phyloP scores from a whole-genome alignment of 2,329 filamentous ascomycete genomes.

The Didymellaceae sp. region DNA sequence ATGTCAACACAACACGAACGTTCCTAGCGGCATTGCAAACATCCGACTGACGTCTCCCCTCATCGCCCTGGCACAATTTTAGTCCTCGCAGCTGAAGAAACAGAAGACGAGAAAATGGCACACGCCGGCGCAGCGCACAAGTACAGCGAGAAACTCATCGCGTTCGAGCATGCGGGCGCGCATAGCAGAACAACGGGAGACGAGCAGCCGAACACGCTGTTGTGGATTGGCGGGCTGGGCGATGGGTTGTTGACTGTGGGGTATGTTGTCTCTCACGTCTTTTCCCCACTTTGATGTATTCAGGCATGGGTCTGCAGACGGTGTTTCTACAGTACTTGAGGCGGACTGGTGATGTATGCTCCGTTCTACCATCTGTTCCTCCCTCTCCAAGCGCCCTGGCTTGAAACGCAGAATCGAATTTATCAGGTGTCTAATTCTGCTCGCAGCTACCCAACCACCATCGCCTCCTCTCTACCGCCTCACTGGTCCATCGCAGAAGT shows the following conservation, averaged over 20 bases:
- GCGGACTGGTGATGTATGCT: too few relatives aligned
- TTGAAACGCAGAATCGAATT: too few relatives aligned
- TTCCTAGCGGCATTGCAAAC: too few relatives aligned
- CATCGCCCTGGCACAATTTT: too few relatives aligned
- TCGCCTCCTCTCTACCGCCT: slow-evolving; percentile 57
- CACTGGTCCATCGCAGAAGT: slow-evolving; percentile 62
- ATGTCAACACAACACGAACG: too few relatives aligned
- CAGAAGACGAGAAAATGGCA: slow-evolving; percentile 32
- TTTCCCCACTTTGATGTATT: background rate
- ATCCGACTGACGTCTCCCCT: too few relatives aligned
- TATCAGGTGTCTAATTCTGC: background rate
- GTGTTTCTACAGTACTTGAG: too few relatives aligned
- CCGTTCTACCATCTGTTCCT: too few relatives aligned
- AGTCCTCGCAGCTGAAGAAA: too few relatives aligned
- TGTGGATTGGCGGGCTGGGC: slow-evolving; percentile 74
- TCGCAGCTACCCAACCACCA: slow-evolving; percentile 56
- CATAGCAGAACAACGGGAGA: background rate
- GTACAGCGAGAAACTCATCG: slow-evolving; percentile 50
- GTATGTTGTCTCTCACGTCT: background rate
- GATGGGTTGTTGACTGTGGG: slow-evolving; percentile 72
- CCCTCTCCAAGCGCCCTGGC: too few relatives aligned
- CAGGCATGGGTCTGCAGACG: background rate
- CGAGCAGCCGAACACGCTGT: slow-evolving; percentile 58
- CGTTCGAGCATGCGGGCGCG: slow-evolving; percentile 52
- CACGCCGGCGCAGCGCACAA: slow-evolving; percentile 51